Evolutionary conservation across 164 flowering plant species (phyloP), one percentile per base, ranked within the genome.

Genomic region (Chimonanthus praecox): DNA sequence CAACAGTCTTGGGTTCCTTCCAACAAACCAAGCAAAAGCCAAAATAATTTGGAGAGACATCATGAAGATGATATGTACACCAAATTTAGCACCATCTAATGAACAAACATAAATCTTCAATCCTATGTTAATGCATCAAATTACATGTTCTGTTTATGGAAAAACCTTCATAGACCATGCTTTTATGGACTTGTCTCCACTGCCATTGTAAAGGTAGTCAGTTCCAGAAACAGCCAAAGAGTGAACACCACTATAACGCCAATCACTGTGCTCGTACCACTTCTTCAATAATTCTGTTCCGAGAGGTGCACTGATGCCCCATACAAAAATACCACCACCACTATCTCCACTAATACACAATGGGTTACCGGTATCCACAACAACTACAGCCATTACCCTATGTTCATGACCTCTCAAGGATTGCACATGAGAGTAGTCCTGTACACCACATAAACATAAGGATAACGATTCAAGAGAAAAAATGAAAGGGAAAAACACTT

Each of bases 191-290:
- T 78, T 91, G 73, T 95, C 99, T 49, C 99, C 99, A 78, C 96
- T 85, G 47, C 99, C 99, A 72, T 91, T 87, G 71, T 93, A 95
- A 49, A 95, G 82, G 78, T 78, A 79, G 18, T 87, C 84, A 67
- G 82, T 79, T 71, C 85, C 86, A 68, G 90, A 82, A 71, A 77
- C 72, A 16, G 90, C 81, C 79, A 93, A 71, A 15, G 98, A 86
- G 82, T 95, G 97, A 70, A 95, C 86, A 49, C 99, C 99, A 83
- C 89, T 93, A 77, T 86, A 95, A 20, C 98, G 94, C 99, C 99
- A 95, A 80, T 95, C 99, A 69, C 87, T 90, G 69, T 80, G 75
- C 82, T 93, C 99, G 69, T 82, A 70, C 92, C 94, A 89, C 72
- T 80, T 89, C 80, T 80, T 87, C 47, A 88, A 49, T 63, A 94